Evolutionary conservation across 2,329 filamentous ascomycete species (phyloP).

Genomic region (Neopestalotiopsis sp.): DNA sequence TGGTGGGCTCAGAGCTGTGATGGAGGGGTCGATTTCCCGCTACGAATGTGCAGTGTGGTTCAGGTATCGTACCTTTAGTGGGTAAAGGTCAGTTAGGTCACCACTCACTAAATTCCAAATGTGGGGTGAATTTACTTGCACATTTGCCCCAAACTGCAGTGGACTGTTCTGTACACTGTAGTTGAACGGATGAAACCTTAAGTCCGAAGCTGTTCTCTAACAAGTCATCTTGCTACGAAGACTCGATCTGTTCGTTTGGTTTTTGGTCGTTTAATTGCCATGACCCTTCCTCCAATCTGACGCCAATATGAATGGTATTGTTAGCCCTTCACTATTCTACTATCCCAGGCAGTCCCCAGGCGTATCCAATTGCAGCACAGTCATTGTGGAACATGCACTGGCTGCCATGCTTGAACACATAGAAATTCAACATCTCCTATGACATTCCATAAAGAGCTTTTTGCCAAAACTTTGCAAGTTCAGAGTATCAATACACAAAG

Average conservation of each 20-base stretch:
- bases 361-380: too few relatives aligned
- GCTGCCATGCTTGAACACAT: too few relatives aligned
- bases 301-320: too few relatives aligned
- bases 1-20: not conserved
- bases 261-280: not conserved
- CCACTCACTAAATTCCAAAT: not conserved
- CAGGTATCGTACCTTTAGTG: not conserved
- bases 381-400: too few relatives aligned
- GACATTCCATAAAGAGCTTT: too few relatives aligned
- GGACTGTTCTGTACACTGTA: not conserved
- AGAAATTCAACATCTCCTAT: too few relatives aligned
- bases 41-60: not conserved
- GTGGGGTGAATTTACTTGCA: not conserved
- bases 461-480: too few relatives aligned
- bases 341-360: too few relatives aligned
- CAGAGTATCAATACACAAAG: too few relatives aligned
- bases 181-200: not conserved
- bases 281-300: not conserved
- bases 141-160: not conserved
- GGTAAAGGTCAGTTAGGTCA: not conserved
- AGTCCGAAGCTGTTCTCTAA: not conserved
- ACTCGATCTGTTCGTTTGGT: not conserved
- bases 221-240: not conserved
- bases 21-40: constrained; percentile 9
- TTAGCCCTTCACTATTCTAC: too few relatives aligned